Evolutionary conservation across 2,329 filamentous ascomycete species (phyloP).

Genomic region (Thielaviopsis musarum): DNA sequence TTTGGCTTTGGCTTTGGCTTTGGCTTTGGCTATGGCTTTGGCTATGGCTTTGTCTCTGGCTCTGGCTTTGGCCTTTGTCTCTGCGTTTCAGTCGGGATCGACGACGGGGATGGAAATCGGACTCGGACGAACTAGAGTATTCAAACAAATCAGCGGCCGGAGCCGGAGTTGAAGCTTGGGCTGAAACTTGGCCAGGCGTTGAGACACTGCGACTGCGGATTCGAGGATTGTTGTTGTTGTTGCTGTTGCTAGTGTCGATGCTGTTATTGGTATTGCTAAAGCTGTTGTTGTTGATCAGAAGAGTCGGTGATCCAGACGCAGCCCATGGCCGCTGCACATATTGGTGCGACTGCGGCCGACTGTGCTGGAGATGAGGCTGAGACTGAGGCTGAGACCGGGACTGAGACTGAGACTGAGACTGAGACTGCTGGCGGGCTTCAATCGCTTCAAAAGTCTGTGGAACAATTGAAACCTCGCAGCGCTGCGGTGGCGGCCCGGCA

Average conservation of each 20-base stretch:
- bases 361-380: not conserved
- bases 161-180: not conserved
- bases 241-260: too few species aligned
- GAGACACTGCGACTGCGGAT: too few species aligned
- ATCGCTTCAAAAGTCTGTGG: not conserved
- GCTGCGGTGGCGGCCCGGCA: not conserved
- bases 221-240: too few species aligned
- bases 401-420: not conserved
- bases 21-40: not conserved
- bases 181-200: not conserved
- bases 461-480: not conserved
- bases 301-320: not conserved
- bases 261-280: not conserved
- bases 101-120: constrained; percentile 20
- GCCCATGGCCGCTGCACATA: not conserved
- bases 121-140: constrained; percentile 30
- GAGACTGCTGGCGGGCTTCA: not conserved
- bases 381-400: not conserved
- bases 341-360: not conserved
- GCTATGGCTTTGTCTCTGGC: not conserved
- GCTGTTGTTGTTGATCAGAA: not conserved
- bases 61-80: not conserved
- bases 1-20: not conserved
- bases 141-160: constrained; percentile 5
- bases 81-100: not conserved